Conservation (phyloP, 345 rosid genomes). For the Rubroshorea leprosula region DNA sequence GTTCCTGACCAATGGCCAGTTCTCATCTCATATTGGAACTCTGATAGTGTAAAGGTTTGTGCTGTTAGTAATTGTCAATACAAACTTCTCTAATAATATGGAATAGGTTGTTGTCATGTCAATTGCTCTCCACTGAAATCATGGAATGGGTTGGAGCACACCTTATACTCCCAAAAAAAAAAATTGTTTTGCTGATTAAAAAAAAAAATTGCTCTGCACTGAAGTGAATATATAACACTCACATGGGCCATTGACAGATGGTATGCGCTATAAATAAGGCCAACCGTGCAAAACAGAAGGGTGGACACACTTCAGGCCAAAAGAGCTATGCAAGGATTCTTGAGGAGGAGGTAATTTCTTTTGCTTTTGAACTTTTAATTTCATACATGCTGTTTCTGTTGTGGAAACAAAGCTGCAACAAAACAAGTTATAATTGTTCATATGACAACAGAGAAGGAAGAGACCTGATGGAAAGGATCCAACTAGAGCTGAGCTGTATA, state of each 20-base stretch:
- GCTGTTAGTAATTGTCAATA: background rate
- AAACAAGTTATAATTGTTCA: background rate
- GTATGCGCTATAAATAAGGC: conserved; percentile 22
- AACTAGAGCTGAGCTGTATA: conserved; percentile 27
- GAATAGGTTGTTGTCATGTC: no score
- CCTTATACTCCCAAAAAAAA: no score
- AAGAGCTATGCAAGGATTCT: conserved; percentile 32
- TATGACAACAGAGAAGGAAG: conserved; percentile 20
- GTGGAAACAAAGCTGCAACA: background rate
- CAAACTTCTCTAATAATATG: no score
- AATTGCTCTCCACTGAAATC: background rate
- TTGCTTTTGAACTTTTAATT: background rate
- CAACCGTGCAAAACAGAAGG: conserved; percentile 20
- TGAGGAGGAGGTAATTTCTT: conserved; percentile 31
- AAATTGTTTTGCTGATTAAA: no score
- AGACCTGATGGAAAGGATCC: conserved; percentile 28
- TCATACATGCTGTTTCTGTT: background rate
- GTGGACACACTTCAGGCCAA: conserved; percentile 18
- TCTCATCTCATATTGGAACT: conserved; percentile 26
- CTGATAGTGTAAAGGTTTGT: conserved; percentile 24
- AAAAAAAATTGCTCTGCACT: background rate
- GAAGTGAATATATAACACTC: background rate
- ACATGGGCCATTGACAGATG: conserved; percentile 11
- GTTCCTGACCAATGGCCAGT: conserved; percentile 30
- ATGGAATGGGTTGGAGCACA: no score